Percentiles rank a stretch among this genome's conserved stretches.
Evolutionary conservation across 805 yeast species (phyloP).

Genomic region (Priceomyces haplophilus): DNA sequence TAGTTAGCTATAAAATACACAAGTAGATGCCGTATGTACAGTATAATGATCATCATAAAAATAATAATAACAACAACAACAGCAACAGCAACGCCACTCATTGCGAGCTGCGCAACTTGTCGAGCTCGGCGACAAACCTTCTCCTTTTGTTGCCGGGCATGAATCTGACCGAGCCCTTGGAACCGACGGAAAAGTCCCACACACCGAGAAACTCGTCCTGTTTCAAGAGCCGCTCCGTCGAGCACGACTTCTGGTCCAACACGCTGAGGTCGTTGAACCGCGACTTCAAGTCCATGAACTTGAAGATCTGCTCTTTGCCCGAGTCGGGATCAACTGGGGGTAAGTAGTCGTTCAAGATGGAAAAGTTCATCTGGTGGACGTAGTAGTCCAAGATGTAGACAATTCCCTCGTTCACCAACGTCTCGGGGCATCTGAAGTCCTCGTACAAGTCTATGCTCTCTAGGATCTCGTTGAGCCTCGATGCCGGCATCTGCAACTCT

Average conservation of each 20-base stretch:
- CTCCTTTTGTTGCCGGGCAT: slow-evolving; percentile 49
- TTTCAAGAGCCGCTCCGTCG: slow-evolving; percentile 24
- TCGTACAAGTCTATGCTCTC: slow-evolving; percentile 32
- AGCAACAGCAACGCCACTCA: no score
- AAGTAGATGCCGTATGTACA: slow-evolving; percentile 9
- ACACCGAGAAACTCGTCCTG: slow-evolving; percentile 46
- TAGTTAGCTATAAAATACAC: slow-evolving; percentile 55
- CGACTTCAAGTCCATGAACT: slow-evolving; percentile 43
- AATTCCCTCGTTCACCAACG: slow-evolving; percentile 49
- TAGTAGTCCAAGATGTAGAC: slow-evolving; percentile 59
- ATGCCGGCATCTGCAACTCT: slow-evolving; percentile 9
- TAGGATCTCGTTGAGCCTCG: slow-evolving; percentile 20
- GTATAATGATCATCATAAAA: not conserved
- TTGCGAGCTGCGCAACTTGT: slow-evolving; percentile 6
- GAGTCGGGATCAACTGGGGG: slow-evolving; percentile 32
- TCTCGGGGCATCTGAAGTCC: slow-evolving; percentile 42
- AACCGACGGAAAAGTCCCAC: slow-evolving; percentile 41
- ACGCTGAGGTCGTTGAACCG: slow-evolving; percentile 39
- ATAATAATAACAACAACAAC: no score
- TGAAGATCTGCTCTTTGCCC: slow-evolving; percentile 48
- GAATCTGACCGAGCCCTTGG: slow-evolving; percentile 47
- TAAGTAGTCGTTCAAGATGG: slow-evolving; percentile 46
- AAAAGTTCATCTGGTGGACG: slow-evolving; percentile 52
- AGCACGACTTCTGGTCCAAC: slow-evolving; percentile 28
- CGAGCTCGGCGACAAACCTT: slow-evolving; percentile 41